Conservation (phyloP, 345 rosid species). For the Gossypioides kirkii region DNA sequence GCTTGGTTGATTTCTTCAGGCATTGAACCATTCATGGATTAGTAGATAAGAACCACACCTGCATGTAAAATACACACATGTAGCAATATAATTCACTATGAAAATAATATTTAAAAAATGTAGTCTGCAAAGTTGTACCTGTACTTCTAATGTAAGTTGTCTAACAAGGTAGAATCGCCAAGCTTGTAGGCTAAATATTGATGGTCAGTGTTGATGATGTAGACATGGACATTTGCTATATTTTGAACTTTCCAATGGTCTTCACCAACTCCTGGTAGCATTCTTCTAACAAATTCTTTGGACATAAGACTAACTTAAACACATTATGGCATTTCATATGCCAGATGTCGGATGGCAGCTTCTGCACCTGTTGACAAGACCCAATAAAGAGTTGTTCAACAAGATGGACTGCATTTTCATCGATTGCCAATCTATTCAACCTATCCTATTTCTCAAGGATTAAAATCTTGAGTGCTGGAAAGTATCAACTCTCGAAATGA, state of each 20-base stretch:
- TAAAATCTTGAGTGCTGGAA: background rate
- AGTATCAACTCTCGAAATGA: background rate
- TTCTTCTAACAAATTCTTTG: conserved; percentile 1
- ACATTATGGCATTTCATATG: background rate
- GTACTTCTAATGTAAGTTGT: conserved; percentile 6
- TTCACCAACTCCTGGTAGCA: background rate
- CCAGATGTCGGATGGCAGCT: background rate
- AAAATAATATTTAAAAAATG: background rate
- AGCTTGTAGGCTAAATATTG: background rate
- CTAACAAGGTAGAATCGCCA: background rate
- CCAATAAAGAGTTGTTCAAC: background rate
- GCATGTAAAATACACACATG: background rate
- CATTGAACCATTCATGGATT: background rate
- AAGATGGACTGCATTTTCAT: background rate
- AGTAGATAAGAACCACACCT: background rate
- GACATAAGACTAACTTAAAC: background rate
- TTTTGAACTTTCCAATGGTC: background rate
- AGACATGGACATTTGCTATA: background rate
- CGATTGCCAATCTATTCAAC: background rate
- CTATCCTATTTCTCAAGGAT: background rate
- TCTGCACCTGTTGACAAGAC: background rate
- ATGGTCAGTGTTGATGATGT: background rate
- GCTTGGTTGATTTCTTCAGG: background rate
- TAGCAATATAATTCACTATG: background rate
- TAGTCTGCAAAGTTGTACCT: background rate